phyloP scores from a whole-genome alignment of 2,329 filamentous ascomycete species.

The Neofusicoccum sp. region DNA sequence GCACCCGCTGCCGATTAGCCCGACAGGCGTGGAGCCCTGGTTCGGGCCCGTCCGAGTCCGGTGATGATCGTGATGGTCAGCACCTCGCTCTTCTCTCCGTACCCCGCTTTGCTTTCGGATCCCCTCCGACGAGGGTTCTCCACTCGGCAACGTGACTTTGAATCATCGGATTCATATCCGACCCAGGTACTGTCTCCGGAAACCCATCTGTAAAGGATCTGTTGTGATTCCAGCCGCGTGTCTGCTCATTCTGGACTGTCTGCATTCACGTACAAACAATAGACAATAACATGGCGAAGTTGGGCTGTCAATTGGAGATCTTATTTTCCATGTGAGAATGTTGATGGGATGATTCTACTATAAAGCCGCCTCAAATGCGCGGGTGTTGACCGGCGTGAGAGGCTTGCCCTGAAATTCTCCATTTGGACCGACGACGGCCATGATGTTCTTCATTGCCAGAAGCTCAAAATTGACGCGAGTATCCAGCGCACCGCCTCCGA shows the following conservation, averaged over 20 bases:
- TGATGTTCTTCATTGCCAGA: conserved; percentile 60
- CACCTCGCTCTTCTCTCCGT: background rate
- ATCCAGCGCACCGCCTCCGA: conserved; percentile 60
- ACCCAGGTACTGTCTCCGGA: background rate
- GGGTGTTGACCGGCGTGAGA: conserved; percentile 55
- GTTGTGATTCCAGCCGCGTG: too few species aligned
- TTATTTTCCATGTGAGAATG: too few species aligned
- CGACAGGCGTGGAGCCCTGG: background rate
- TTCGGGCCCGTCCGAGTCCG: background rate
- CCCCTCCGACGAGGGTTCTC: background rate
- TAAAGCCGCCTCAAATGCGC: conserved; percentile 36
- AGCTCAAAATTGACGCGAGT: conserved; percentile 59
- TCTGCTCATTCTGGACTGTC: too few species aligned
- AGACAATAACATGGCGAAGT: too few species aligned
- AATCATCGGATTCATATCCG: conserved; percentile 2
- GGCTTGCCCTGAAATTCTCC: conserved; percentile 44
- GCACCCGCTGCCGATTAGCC: background rate
- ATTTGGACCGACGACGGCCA: conserved; percentile 35
- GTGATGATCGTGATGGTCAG: background rate
- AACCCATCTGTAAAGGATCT: background rate
- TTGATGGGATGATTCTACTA: conserved; percentile 25
- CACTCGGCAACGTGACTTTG: background rate
- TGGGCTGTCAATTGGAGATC: too few species aligned
- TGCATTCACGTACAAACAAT: too few species aligned
- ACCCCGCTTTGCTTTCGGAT: background rate